Percentiles rank a stretch among this genome's conserved stretches.
Evolutionary conservation across 495 filamentous ascomycete genomes (phyloP).

Genomic region (Cenococcum geophilum): DNA sequence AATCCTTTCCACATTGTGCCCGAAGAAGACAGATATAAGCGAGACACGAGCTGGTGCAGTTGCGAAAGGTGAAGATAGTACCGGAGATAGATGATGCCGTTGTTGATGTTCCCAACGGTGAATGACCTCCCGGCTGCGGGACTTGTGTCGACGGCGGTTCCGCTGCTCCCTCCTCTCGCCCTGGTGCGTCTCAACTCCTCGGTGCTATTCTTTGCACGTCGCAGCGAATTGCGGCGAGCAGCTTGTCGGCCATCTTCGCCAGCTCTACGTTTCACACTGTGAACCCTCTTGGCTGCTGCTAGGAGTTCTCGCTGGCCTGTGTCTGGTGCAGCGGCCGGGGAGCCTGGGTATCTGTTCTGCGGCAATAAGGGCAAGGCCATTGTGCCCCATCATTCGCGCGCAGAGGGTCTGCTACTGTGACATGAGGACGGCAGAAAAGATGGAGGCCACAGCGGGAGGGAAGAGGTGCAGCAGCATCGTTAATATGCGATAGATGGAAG

Average conservation of each 20-base stretch:
- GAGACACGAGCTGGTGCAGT: not conserved
- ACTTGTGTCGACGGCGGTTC: slow-evolving; percentile 13
- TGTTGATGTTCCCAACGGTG: slow-evolving; percentile 88
- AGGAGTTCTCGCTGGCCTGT: slow-evolving; percentile 17
- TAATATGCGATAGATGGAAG: slow-evolving; percentile 16
- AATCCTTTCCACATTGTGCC: not conserved
- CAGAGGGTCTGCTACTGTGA: slow-evolving; percentile 15
- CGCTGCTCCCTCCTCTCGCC: slow-evolving; percentile 19
- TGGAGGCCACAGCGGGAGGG: slow-evolving; percentile 8
- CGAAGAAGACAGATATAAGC: not conserved
- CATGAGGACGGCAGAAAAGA: slow-evolving; percentile 11
- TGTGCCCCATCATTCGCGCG: slow-evolving; percentile 21
- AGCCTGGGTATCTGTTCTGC: slow-evolving; percentile 17
- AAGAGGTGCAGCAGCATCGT: slow-evolving; percentile 22
- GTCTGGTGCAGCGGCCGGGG: slow-evolving; percentile 11
- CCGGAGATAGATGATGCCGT: slow-evolving; percentile 91
- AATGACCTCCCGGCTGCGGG: slow-evolving; percentile 54
- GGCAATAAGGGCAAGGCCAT: slow-evolving; percentile 26
- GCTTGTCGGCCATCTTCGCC: slow-evolving; percentile 16
- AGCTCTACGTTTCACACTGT: slow-evolving; percentile 18
- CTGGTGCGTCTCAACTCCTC: slow-evolving; percentile 30
- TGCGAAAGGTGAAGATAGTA: slow-evolving; percentile 42
- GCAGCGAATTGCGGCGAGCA: slow-evolving; percentile 23
- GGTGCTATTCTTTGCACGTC: slow-evolving; percentile 30
- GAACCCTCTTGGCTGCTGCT: slow-evolving; percentile 6